phyloP scores from a whole-genome alignment of 2,329 filamentous ascomycete genomes.

The Clarireedia hainanense region DNA sequence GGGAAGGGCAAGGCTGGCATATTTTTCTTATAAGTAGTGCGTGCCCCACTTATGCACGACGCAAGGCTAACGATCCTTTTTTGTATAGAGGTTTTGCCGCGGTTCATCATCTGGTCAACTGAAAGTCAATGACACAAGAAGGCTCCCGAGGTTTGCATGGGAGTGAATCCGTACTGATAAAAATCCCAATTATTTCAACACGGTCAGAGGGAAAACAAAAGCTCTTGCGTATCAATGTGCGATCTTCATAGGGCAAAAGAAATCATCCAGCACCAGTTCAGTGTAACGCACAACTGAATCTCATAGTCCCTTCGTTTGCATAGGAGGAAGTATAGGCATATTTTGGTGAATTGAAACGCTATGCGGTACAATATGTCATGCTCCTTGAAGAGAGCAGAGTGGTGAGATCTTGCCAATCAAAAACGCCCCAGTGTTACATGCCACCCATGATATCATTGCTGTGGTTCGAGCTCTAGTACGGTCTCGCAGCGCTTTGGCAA shows the following conservation, averaged over 20 bases:
- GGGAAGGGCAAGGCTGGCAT: background rate
- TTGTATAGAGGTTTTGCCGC: background rate
- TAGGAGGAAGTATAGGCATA: no score
- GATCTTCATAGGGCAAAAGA: no score
- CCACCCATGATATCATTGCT: background rate
- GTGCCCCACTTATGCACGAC: background rate
- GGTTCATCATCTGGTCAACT: background rate
- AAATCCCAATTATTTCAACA: no score
- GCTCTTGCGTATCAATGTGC: no score
- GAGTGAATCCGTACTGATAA: background rate
- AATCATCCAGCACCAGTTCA: no score
- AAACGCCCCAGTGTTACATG: background rate
- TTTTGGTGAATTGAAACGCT: no score
- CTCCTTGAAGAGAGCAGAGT: background rate
- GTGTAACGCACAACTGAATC: no score
- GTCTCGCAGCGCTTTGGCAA: conserved; percentile 65
- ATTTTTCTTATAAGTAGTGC: background rate
- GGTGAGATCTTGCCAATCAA: background rate
- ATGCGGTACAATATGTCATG: no score
- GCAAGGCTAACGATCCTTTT: background rate
- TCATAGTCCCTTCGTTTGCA: no score
- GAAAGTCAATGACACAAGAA: background rate
- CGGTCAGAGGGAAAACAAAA: no score
- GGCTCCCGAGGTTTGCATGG: background rate
- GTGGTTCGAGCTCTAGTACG: conserved; percentile 10